Base-by-base conservation (phyloP, 1,284 basidiomycete genomes). In the Laetiporus sulphureus region DNA sequence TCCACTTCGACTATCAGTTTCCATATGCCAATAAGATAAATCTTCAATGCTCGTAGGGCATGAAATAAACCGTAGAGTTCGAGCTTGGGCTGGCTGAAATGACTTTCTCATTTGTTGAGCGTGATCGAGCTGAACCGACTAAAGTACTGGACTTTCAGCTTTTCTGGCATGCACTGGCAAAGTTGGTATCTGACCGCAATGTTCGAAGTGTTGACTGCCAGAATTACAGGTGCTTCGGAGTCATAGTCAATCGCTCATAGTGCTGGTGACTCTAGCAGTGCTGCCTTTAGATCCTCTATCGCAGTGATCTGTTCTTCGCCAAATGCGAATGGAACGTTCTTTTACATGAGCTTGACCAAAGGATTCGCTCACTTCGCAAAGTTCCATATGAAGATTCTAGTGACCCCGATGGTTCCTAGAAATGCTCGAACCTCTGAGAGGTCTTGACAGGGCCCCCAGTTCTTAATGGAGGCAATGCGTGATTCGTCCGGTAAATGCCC, bases 181-280 rank as follows among this genome's bases (percentile, higher is more conserved):
- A 66, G 51, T 12, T 58, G 45, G 31, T 55, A 64, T 0, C 69
- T 65, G 1, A 63, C 55, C 0, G 63, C 64, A 32, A 61, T 59
- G 22, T 51, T 48, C 0, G 61, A 67, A 0, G 64, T 58, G 50
- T 69, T 61, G n/a, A 64, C 62, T 1, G 59, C 48, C 0, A 66
- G 45, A 7, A 62, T 58, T 8, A 66, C 55, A 2, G 45, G 44
- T 0, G 25, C 31, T 7, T 50, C 37, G 11, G 65, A 66, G 55
- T 64, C 66, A 60, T 82, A 82, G 47, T 76, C 73, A 59, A 81
- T 73, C 0, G 72, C 44, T 15, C 42, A 44, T 3, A 51, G 46
- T 3, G 55, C 47, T 2, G 57, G n/a, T n/a, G n/a, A n/a, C n/a
- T n/a, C n/a, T n/a, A n/a, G n/a, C n/a, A n/a, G n/a, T n/a, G n/a